Conservation (phyloP, 106 monocot genomes). For the Ottelia alismoides region DNA sequence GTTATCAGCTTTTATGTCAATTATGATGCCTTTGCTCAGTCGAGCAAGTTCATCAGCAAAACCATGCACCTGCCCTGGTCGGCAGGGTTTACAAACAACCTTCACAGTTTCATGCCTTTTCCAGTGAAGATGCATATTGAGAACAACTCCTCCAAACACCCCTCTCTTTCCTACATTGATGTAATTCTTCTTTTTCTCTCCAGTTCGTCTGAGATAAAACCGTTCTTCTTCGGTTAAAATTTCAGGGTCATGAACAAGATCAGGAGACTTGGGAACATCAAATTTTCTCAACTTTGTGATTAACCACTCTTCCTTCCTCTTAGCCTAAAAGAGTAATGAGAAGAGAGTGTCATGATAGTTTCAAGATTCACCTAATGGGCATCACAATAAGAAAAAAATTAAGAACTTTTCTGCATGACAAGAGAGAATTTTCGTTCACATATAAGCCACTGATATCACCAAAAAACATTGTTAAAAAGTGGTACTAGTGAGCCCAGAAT, state of each 20-base stretch:
- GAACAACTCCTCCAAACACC: conserved; percentile 87
- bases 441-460: too few species aligned
- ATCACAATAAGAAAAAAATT: too few species aligned
- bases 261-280: conserved; percentile 42
- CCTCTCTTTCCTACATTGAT: conserved; percentile 70
- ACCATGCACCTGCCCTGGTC: conserved; percentile 72
- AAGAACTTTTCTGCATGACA: too few species aligned
- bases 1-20: conserved; percentile 58
- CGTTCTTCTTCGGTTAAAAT: conserved; percentile 67
- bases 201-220: conserved; percentile 77
- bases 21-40: conserved; percentile 71
- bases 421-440: too few species aligned
- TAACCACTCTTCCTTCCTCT: conserved; percentile 93
- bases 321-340: conserved; percentile 53
- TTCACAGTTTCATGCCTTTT: conserved; percentile 95
- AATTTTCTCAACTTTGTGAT: conserved; percentile 75
- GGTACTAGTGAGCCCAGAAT: too few species aligned
- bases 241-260: conserved; percentile 62
- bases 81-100: conserved; percentile 72
- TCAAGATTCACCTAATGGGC: too few species aligned
- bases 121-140: conserved; percentile 97
- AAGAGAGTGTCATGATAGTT: too few species aligned
- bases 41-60: conserved; percentile 66
- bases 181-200: conserved; percentile 90
- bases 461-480: too few species aligned